These are phyloP conservation scores for Tulasnella sp. DNA, from an alignment of 768 basidiomycete genomes.

Conservation along the genomic window DNA sequence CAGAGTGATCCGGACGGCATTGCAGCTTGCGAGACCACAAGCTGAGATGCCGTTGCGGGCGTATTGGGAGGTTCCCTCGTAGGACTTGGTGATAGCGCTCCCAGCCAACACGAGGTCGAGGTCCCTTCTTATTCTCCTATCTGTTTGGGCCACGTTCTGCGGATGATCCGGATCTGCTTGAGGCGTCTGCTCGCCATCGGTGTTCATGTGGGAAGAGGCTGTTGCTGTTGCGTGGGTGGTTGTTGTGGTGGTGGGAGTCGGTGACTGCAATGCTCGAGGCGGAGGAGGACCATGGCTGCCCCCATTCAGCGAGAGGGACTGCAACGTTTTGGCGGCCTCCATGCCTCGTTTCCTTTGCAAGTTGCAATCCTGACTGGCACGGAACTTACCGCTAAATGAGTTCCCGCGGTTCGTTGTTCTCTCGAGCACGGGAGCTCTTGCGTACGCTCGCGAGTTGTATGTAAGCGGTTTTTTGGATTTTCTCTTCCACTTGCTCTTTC, in stretches of 20 bases:
- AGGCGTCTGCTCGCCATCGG: neutral
- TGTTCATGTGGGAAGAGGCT: neutral
- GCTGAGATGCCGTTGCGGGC: conserved; percentile 41
- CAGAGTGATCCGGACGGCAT: conserved; percentile 50
- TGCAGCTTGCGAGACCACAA: conserved; percentile 60
- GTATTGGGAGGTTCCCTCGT: conserved; percentile 52
- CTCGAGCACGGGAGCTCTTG: neutral
- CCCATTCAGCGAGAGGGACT: neutral
- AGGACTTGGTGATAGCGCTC: conserved; percentile 21
- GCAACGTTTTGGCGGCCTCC: neutral
- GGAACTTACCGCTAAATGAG: neutral
- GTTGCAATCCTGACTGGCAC: conserved; percentile 3
- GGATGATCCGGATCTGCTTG: neutral
- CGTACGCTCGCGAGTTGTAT: neutral
- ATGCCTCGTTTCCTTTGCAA: conserved; percentile 2
- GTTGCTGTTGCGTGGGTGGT: neutral
- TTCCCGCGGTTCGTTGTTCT: neutral
- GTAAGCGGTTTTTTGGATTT: too few species aligned
- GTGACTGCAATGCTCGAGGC: neutral
- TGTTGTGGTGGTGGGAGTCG: neutral
- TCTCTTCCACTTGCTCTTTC: too few species aligned
- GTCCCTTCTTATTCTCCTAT: neutral
- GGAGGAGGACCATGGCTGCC: neutral
- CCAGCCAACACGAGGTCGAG: conserved; percentile 5
- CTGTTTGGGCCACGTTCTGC: neutral